phyloP scores from a whole-genome alignment of 1,139 yeast species.

The Lodderomyces pseudojiufengensis region DNA sequence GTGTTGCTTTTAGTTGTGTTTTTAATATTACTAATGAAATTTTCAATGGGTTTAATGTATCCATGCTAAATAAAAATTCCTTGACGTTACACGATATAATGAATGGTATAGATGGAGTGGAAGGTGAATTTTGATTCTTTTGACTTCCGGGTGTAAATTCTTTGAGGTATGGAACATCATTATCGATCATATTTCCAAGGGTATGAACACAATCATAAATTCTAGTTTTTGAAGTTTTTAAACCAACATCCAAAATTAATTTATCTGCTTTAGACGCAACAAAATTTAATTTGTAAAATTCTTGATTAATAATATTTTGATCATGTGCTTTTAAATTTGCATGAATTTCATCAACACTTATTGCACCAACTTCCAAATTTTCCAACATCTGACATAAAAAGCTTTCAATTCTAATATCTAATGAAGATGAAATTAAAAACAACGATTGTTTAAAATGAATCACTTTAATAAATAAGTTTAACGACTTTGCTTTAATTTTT shows the following conservation, averaged over 20 bases:
- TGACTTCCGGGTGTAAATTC: too few relatives aligned
- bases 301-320: neutral
- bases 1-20: neutral
- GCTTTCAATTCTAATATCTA: too few relatives aligned
- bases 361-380: too few relatives aligned
- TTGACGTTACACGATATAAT: slow-evolving; percentile 3
- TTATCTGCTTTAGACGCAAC: neutral
- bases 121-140: too few relatives aligned
- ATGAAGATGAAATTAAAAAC: too few relatives aligned
- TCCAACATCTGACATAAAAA: too few relatives aligned
- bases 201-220: neutral
- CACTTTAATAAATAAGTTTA: too few relatives aligned
- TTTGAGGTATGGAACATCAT: slow-evolving; percentile 18
- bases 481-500: too few relatives aligned
- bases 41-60: slow-evolving; percentile 17
- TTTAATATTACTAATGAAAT: slow-evolving; percentile 9
- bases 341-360: too few relatives aligned
- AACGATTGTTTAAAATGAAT: too few relatives aligned
- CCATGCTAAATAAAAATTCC: slow-evolving; percentile 7
- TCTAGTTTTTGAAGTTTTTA: neutral
- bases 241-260: neutral
- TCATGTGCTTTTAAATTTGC: too few relatives aligned
- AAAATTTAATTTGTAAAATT: neutral
- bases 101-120: too few relatives aligned
- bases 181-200: slow-evolving; percentile 9